These are phyloP conservation scores for Apiospora arundinis DNA, from an alignment of 2,329 filamentous ascomycete species.

Conservation along the genomic window DNA sequence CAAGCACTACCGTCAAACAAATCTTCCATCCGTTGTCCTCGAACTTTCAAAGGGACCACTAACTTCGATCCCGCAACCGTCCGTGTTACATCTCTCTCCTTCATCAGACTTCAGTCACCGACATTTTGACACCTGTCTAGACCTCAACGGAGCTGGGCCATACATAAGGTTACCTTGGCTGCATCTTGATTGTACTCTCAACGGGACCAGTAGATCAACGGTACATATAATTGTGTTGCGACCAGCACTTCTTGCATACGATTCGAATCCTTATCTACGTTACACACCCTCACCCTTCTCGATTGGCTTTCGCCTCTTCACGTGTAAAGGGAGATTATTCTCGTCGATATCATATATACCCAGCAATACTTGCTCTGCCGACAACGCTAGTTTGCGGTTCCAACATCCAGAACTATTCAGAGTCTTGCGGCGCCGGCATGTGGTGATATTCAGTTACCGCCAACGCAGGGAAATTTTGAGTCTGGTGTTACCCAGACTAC, in stretches of 20 bases:
- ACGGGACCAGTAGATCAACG: neutral
- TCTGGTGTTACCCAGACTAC: slow-evolving; percentile 10
- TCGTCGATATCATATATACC: neutral
- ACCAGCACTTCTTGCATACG: neutral
- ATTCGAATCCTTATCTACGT: neutral
- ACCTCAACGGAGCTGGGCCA: neutral
- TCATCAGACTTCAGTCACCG: slow-evolving; percentile 15
- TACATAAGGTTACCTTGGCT: slow-evolving; percentile 16
- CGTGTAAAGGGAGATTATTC: neutral
- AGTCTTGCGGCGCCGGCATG: slow-evolving; percentile 17
- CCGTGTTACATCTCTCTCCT: slow-evolving; percentile 11
- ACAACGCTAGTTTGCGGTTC: neutral
- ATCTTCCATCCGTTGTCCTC: slow-evolving; percentile 12
- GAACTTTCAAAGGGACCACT: neutral
- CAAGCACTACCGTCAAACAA: neutral
- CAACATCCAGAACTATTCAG: neutral
- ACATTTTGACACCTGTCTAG: slow-evolving; percentile 9
- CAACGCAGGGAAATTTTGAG: slow-evolving; percentile 12
- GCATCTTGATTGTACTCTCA: neutral
- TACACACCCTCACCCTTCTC: neutral
- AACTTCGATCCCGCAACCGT: slow-evolving; percentile 14
- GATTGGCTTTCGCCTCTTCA: neutral
- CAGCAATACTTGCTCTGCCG: neutral
- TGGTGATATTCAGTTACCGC: slow-evolving; percentile 12
- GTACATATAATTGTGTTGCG: slow-evolving; percentile 1